Base-by-base conservation (phyloP, 1,284 basidiomycete species). In the Apiotrichum montevideense region DNA sequence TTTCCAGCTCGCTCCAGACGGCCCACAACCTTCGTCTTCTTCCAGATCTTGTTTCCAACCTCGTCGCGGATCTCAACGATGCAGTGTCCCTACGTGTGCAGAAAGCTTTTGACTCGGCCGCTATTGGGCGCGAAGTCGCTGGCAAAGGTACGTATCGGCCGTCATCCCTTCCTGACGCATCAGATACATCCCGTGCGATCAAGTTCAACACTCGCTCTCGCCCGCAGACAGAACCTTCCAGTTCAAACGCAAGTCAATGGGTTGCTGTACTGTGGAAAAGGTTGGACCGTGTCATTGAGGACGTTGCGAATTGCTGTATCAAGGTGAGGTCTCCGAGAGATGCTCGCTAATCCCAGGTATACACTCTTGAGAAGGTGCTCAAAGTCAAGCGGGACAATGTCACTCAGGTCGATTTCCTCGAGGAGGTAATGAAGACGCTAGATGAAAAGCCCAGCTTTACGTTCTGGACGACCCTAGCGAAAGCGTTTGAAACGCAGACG, bases 331-430 rank as follows among this genome's bases (percentile, higher is more conserved):
- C 21, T 8, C 37, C 13, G 8, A 39, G 37, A 39, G 34, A 14
- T 32, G 11, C 3, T n/a, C n/a, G n/a, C 47, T 53, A 21, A 63
- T 33, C 29, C 43, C 54, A 92, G 87, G 89, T 97, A 4, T 96
- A 97, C 73, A 88, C 88, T 0, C 82, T 98, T 6, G 93, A 98
- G 73, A 96, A 91, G 69, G 94, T 98, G 4, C 79, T 98, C 35
- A 85, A 84, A 67, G 75, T 94, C 66, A 97, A 97, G 78, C 87
- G 84, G 69, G 91, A 95, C 70, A 80, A 85, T 0, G 77, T 83
- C 15, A 85, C 87, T 0, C 87, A 91, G 55, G 78, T 82, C 1
- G 81, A 87, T 7, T 97, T 97, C 73, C 77, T 98, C 14, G 90
- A 95, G 52, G 91, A 93, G 70, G 88, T 88, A 0, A 88, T 96